Base-by-base conservation (phyloP, 257 asterid genomes). In the Paraleonurus japonicus region DNA sequence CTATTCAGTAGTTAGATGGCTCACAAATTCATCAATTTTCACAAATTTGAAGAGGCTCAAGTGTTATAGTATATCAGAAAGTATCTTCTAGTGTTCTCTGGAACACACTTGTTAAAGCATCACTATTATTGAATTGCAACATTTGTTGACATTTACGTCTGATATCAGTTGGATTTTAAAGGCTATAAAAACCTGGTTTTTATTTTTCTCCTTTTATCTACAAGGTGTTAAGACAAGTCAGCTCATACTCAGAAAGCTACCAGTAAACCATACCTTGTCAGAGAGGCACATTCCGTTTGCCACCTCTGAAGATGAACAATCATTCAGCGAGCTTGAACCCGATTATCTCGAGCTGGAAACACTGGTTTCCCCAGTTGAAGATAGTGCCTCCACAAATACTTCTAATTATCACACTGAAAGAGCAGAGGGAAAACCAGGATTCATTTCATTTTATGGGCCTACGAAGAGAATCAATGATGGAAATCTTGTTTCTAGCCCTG, bases 351-450 rank as follows among this genome's bases (percentile, higher is more conserved):
- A 79, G 82, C 80, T 75, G 78, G 88, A 85, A 79, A 72, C 30
- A 19, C 76, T 80, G 68, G 79, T 69, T 54, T 71, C 80, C 48
- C 69, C 79, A 50, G 81, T 75, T 77, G 90, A 86, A 74, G 84
- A 79, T 48, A 78, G 77, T 43, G 50, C 84, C 69, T 68, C 77
- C 51, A 39, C 67, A 62, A 65, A 75, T 71, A 67, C 30, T 81
- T 78, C 87, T 15, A 43, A 59, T 61, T 24, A 69, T 16, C 73
- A 80, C 13, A 61, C 67, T 65, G 95, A 81, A 70, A 85, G 83
- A 67, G 66, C 87, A 62, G 85, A 67, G 20, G 98, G 97, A 72
- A 91, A 82, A 81, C 89, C 98, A 19, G 99, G 99, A 32, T 81
- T 95, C 15, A 61, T 91, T 77, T 91, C 98, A 59, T 95, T 95